Conservation (phyloP, 2,329 filamentous ascomycete genomes). For the Bipolaris bicolor region DNA sequence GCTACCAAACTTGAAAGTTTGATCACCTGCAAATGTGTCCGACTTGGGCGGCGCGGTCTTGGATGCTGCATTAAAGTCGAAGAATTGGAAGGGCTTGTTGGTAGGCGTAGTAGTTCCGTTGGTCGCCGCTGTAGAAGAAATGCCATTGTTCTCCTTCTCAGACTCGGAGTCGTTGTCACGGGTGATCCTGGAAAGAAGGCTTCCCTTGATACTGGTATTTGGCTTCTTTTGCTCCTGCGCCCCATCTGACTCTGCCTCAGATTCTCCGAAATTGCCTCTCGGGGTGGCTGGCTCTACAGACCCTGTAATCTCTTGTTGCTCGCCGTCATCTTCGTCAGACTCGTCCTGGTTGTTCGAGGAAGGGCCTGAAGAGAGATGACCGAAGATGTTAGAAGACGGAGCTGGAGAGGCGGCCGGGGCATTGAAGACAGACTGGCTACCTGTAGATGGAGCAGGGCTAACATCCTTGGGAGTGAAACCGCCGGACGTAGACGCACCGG, state of each 20-base stretch:
- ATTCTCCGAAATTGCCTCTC: conserved; percentile 33
- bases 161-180: conserved; percentile 27
- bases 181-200: conserved; percentile 40
- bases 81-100: conserved; percentile 33
- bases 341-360: conserved; percentile 43
- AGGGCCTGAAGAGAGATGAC: conserved; percentile 42
- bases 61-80: conserved; percentile 40
- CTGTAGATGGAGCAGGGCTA: conserved; percentile 42
- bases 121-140: conserved; percentile 22
- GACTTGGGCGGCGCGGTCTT: conserved; percentile 38
- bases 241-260: conserved; percentile 36
- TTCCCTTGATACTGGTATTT: conserved; percentile 21
- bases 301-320: conserved; percentile 19
- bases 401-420: conserved; percentile 28
- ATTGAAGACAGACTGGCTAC: conserved; percentile 43
- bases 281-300: conserved; percentile 27
- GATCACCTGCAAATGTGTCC: conserved; percentile 40
- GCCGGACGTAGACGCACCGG: conserved; percentile 31
- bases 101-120: conserved; percentile 38
- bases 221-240: conserved; percentile 29
- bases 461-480: conserved; percentile 32
- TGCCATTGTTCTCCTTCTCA: conserved; percentile 32
- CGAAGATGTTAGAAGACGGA: conserved; percentile 40
- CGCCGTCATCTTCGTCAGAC: conserved; percentile 32
- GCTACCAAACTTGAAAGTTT: conserved; percentile 46